phyloP scores from a whole-genome alignment of 495 filamentous ascomycete species.

The Usnea hakonensis region DNA sequence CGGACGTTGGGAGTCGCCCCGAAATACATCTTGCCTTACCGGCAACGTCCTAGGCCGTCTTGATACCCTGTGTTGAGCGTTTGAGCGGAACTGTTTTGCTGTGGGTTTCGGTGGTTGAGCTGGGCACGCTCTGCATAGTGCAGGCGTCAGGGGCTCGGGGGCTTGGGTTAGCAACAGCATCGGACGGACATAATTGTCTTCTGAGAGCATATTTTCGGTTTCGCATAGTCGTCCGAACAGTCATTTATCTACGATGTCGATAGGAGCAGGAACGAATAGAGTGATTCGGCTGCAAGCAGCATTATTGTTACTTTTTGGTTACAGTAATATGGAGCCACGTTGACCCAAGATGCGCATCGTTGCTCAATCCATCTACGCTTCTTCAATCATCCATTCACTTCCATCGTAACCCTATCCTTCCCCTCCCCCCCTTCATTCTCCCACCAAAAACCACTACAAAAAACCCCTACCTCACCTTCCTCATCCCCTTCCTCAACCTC shows the following conservation, averaged over 20 bases:
- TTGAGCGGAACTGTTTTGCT: background rate
- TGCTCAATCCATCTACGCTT: background rate
- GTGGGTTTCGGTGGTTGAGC: background rate
- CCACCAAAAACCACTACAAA: background rate
- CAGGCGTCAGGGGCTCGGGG: constrained; percentile 1
- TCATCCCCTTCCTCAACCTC: constrained; percentile 47
- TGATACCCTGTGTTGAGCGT: background rate
- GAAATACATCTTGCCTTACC: constrained; percentile 10
- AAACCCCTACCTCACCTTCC: background rate
- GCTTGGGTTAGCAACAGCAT: background rate
- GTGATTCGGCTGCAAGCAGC: background rate
- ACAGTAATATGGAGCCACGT: too few species aligned
- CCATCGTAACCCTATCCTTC: too few species aligned
- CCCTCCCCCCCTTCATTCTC: too few species aligned
- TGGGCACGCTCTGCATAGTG: constrained; percentile 14
- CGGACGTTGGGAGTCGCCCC: constrained; percentile 26
- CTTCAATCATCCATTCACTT: background rate
- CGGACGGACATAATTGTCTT: background rate
- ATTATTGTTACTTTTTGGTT: too few species aligned
- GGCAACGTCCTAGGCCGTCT: constrained; percentile 7
- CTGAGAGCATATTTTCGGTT: constrained; percentile 6
- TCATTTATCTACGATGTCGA: background rate
- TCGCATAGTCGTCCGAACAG: background rate
- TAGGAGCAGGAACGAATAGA: background rate
- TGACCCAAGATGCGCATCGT: too few species aligned